Base-by-base conservation (phyloP, 2,329 filamentous ascomycete genomes). In the Alternaria arbusti region DNA sequence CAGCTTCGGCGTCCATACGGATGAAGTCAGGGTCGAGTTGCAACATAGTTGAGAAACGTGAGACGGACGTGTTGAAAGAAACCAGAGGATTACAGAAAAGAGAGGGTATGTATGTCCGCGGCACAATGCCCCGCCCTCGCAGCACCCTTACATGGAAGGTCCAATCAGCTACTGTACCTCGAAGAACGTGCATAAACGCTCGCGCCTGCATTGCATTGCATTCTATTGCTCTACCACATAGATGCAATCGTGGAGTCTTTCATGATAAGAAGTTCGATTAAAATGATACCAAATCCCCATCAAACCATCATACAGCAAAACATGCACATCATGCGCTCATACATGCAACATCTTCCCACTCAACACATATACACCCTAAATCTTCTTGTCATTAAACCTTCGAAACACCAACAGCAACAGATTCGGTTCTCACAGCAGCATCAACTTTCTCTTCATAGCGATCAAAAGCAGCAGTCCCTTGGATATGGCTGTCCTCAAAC, bases 401-500 rank as follows among this genome's bases (percentile, higher is more conserved):
- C 36, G 64, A 51, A 47, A 22, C 28, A 45, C 62, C 61, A 32
- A 64, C 61, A 61, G 60, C 30, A 22, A 72, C 57, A 61, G 68
- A 65, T 63, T 73, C 70, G 9, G 65, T 68, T 60, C 67, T 71
- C 52, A 64, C 70, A 59, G 61, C 64, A 64, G 58, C 64, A 62
- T 73, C 72, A 28, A 71, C 70, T 68, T 77, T 77, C 70, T 77
- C 76, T 64, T 79, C 78, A 64, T 80, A 80, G 54, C 61, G 60
- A 44, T 75, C 69, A 45, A 80, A 78, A 36, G 72, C 69, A 4
- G 32, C 52, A 6, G 77, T 79, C 49, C 72, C 74, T 61, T 72
- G 68, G 26, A 76, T 61, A 36, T 65, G 54, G 17, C 64, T 66
- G 49, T 74, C 72, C 40, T 71, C 76, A 65, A 88, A 89, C 6